phyloP scores from a whole-genome alignment of 768 basidiomycete species.

The Collybia sordida region DNA sequence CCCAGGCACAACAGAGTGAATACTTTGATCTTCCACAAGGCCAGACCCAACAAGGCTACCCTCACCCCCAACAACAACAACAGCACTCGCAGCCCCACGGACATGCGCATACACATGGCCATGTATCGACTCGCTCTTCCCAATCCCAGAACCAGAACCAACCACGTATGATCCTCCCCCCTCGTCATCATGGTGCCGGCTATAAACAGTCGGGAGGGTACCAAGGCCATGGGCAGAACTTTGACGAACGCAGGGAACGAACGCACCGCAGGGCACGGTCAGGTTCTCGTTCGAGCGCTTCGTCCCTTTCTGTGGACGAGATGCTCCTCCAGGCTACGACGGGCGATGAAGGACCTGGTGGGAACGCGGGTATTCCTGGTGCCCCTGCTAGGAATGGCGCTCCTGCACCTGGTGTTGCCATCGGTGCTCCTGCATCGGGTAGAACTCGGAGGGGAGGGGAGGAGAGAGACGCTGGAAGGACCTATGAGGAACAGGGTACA shows the following conservation, averaged over 20 bases:
- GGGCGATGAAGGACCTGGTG: conserved; percentile 18
- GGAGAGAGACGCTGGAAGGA: no score
- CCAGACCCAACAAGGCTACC: no score
- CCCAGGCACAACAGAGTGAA: not conserved
- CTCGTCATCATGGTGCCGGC: not conserved
- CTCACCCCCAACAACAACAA: not conserved
- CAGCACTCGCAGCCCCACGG: not conserved
- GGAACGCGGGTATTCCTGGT: not conserved
- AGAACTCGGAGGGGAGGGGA: no score
- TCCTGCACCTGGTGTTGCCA: no score
- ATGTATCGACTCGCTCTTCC: no score
- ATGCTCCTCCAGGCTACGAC: conserved; percentile 41
- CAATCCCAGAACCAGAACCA: not conserved
- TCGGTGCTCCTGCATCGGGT: no score
- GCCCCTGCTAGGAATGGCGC: no score
- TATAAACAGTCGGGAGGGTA: no score
- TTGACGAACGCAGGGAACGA: no score
- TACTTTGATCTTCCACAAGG: not conserved
- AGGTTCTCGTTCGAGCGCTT: conserved; percentile 32
- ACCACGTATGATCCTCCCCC: conserved; percentile 20
- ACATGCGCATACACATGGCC: no score
- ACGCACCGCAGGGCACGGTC: conserved; percentile 5
- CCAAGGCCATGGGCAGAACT: no score
- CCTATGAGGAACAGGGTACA: no score
- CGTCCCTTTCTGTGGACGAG: conserved; percentile 43